Conservation (phyloP, 257 asterid species). For the Scutellaria baicalensis region DNA sequence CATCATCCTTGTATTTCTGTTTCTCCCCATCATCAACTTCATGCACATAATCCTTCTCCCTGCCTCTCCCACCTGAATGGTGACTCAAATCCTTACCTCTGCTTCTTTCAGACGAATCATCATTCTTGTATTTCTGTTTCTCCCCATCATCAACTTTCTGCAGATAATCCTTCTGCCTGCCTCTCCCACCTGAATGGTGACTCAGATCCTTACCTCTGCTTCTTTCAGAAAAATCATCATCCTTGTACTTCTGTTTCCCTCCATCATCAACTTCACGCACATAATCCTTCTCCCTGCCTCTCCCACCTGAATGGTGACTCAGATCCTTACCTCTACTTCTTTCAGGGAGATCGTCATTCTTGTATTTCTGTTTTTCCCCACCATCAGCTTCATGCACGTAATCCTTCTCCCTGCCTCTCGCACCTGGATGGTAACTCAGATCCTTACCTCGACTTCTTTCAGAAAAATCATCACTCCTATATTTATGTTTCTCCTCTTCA, state of each 20-base stretch:
- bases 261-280: constrained; percentile 21
- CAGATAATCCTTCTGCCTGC: constrained; percentile 24
- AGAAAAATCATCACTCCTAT: constrained; percentile 10
- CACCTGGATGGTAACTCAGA: constrained; percentile 17
- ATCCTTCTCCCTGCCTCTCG: constrained; percentile 28
- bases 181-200: constrained; percentile 26
- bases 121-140: constrained; percentile 16
- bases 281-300: constrained; percentile 27
- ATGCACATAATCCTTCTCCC: constrained; percentile 20
- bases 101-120: constrained; percentile 18
- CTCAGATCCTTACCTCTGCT: constrained; percentile 9
- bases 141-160: constrained; percentile 20
- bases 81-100: constrained; percentile 6
- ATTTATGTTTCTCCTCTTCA: no score
- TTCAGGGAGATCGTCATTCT: constrained; percentile 15
- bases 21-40: constrained; percentile 19
- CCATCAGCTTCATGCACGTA: no score
- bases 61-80: constrained; percentile 26
- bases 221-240: constrained; percentile 18
- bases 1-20: constrained; percentile 16
- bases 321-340: constrained; percentile 8
- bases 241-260: constrained; percentile 18
- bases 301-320: constrained; percentile 20
- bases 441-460: constrained; percentile 22
- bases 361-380: constrained; percentile 19